A percentile compares a stretch with the other conserved stretches of the same genome.
Evolutionary conservation across 257 asterid genomes (phyloP).

Genomic region (Henckelia pumila): DNA sequence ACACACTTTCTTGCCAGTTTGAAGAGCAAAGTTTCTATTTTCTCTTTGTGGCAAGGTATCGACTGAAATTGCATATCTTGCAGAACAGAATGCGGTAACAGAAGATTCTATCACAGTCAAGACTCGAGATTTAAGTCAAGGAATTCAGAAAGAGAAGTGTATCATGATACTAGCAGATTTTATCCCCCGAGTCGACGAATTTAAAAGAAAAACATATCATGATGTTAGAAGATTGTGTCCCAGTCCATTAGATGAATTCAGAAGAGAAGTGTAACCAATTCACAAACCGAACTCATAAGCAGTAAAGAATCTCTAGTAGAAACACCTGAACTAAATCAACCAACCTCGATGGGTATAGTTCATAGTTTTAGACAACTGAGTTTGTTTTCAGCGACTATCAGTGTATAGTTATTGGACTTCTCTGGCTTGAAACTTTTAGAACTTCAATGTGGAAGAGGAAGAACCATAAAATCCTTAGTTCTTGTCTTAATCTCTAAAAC

Average conservation of each 20-base stretch:
- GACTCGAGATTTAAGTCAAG: too few species aligned
- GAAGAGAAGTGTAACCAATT: too few species aligned
- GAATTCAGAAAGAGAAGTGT: not conserved
- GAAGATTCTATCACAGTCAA: not conserved
- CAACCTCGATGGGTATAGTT: not conserved
- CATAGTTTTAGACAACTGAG: not conserved
- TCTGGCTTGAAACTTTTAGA: not conserved
- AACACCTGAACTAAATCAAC: not conserved
- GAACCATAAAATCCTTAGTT: not conserved
- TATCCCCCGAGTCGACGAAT: not conserved
- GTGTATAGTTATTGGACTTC: not conserved
- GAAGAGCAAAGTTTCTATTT: slow-evolving; percentile 8
- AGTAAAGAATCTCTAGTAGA: not conserved
- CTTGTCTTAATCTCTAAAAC: not conserved
- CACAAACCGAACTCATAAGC: not conserved
- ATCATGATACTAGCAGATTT: not conserved
- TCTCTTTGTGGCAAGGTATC: not conserved
- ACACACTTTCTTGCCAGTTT: not conserved
- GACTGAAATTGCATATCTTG: not conserved
- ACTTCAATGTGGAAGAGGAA: not conserved
- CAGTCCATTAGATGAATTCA: too few species aligned
- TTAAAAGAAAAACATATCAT: too few species aligned
- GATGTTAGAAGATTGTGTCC: too few species aligned
- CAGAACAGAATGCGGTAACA: not conserved
- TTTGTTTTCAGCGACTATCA: not conserved